Evolutionary conservation across 192 early-diverging fungal genomes (phyloP), one percentile per base, ranked within the genome.

Genomic region (Thamnidium elegans): DNA sequence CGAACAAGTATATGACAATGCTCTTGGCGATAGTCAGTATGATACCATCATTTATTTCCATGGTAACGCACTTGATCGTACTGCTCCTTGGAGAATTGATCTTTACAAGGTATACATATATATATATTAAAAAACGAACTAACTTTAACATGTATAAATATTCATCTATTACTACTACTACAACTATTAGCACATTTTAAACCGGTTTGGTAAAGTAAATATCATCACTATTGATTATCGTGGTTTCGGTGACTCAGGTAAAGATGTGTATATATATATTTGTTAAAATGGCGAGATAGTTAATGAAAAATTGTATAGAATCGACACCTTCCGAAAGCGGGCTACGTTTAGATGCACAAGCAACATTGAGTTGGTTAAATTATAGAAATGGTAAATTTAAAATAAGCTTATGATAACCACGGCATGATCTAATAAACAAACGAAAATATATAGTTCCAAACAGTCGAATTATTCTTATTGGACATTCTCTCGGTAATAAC

Each of bases 181-280:
- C n/a, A n/a, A n/a, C n/a, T n/a, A n/a, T n/a, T n/a, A 75, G 63
- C 62, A 44, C 30, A 45, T 76, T 19, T 45, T 21, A 14, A 48
- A 58, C 7, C 52, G 55, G 50, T 77, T 69, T 53, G 59, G 50
- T 14, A 55, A 58, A 3, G 43, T 65, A 23, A 73, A 78, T 51
- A 19, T 78, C 9, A 47, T 78, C 20, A 43, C 68, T 2, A 63
- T 73, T 10, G 76, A 78, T 36, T 78, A 78, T 43, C 76, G 76
- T 17, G 76, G 76, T 21, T 78, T 78, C 60, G 76, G 76, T 39
- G 55, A 73, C 20, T 78, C 76, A 11, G 63, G 71, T 68, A 61
- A n/a, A n/a, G n/a, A n/a, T n/a, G n/a, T n/a, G 34, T 21, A 17
- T 8, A 21, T 14, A 34, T 46, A 39, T 26, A 26, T 26, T 26